Base-by-base conservation (phyloP, 2,329 filamentous ascomycete genomes). In the Neofusicoccum parvum region DNA sequence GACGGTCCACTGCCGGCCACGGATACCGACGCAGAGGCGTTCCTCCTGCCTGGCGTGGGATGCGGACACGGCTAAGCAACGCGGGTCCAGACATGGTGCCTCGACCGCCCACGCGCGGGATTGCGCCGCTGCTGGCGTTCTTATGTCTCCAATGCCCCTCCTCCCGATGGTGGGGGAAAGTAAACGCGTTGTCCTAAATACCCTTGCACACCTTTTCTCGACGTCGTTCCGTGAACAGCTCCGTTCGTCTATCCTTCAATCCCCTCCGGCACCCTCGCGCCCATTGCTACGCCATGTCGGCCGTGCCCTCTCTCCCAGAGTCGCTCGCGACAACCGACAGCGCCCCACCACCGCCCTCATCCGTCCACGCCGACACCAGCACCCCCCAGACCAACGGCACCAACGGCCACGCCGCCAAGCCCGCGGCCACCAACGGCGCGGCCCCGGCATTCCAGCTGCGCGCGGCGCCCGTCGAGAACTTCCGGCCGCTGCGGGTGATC, bases 381-480 rank as follows among this genome's bases (percentile, higher is more conserved):
- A 23, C n/a, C 17, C n/a, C 14, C 2, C 10, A 36, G 10, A 64
- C 66, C 14, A 67, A 70, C 46, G 69, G 66, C n/a, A 20, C 67
- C 9, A 67, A 66, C 62, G 51, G 51, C 23, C 23, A 45, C 12
- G 11, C 17, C 15, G 23, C 23, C 23, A 23, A 23, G 3, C 7
- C 12, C 23, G 27, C 7, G 7, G 36, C 9, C 49, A 49, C 54
- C 32, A 20, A 39, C 51, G 11, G 23, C 15, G 12, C 20, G 2
- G 6, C 45, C 12, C 9, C 39, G n/a, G 14, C 49, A n/a, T 75
- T 73, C 65, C 68, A 72, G 10, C 70, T 81, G 2, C 74, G 75
- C 56, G 76, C 81, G 62, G 66, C 68, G 2, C 76, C 78, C 0
- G 71, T 81, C n/a, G 80, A 82, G 62, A 80, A 81, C 63, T 72